Evolutionary conservation across 805 yeast species (phyloP).

Genomic region (Cyberlindnera meyerae): DNA sequence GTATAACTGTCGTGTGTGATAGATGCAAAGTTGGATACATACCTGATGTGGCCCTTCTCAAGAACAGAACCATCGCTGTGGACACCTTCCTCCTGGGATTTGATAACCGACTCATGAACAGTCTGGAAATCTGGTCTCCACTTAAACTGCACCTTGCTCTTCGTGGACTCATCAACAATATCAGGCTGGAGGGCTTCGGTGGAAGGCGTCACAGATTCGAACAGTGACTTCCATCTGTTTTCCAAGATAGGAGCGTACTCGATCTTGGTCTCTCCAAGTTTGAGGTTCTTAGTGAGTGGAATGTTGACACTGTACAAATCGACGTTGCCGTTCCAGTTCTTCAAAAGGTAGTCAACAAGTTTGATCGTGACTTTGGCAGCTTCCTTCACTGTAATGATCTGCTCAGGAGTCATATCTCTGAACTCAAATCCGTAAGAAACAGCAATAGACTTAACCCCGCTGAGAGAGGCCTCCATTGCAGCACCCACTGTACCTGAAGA

Average conservation of each 20-base stretch:
- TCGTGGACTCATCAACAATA: conserved; percentile 44
- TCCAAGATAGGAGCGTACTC: conserved; percentile 73
- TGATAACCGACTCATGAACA: conserved; percentile 51
- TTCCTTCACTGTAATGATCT: conserved; percentile 34
- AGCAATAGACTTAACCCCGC: conserved; percentile 65
- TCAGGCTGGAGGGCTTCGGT: conserved; percentile 28
- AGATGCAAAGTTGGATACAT: conserved; percentile 10
- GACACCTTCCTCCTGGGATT: conserved; percentile 28
- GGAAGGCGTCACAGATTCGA: conserved; percentile 24
- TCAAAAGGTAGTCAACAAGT: conserved; percentile 53
- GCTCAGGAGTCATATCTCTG: conserved; percentile 41
- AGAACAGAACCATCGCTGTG: conserved; percentile 29
- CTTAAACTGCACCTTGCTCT: conserved; percentile 46
- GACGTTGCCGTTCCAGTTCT: conserved; percentile 50
- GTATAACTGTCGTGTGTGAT: conserved; percentile 6
- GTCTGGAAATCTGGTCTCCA: conserved; percentile 83
- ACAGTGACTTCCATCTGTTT: conserved; percentile 75
- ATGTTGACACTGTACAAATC: conserved; percentile 83
- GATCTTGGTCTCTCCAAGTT: conserved; percentile 53
- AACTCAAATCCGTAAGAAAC: conserved; percentile 76
- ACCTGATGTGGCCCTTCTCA: conserved; percentile 25
- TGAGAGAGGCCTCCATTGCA: conserved; percentile 85
- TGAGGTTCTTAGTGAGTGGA: conserved; percentile 59
- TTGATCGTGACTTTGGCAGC: conserved; percentile 69
- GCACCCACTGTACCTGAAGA: conserved; percentile 97